Conservation (phyloP, 352 stramenopile genomes). For the Phytophthora hibernalis region DNA sequence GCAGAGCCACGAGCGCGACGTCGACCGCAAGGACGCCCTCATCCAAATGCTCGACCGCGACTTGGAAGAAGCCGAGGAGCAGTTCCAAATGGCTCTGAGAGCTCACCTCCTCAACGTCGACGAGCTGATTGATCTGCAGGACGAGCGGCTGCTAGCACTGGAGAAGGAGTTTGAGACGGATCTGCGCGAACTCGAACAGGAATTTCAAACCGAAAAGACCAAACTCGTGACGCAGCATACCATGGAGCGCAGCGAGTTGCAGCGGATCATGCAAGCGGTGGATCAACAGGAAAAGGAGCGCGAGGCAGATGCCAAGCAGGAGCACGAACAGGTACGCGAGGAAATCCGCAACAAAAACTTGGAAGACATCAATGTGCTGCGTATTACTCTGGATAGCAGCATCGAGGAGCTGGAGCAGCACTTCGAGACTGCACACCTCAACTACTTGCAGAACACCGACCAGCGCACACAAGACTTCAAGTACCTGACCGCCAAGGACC, state of each 20-base stretch:
- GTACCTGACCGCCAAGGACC: slow-evolving; percentile 93
- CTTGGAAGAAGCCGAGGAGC: slow-evolving; percentile 94
- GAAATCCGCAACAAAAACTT: slow-evolving; percentile 96
- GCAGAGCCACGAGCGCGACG: slow-evolving; percentile 96
- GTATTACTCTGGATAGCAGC: slow-evolving; percentile 93
- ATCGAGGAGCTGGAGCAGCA: slow-evolving; percentile 96
- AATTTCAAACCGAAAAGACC: slow-evolving; percentile 88
- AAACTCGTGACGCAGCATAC: slow-evolving; percentile 77
- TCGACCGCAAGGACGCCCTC: slow-evolving; percentile 95
- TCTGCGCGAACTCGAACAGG: slow-evolving; percentile 80
- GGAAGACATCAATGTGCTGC: slow-evolving; percentile 95
- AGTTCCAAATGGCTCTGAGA: slow-evolving; percentile 93
- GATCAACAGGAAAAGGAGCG: slow-evolving; percentile 87
- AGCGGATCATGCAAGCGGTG: slow-evolving; percentile 88
- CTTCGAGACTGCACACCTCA: slow-evolving; percentile 93
- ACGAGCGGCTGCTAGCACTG: slow-evolving; percentile 85
- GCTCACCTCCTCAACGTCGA: slow-evolving; percentile 93
- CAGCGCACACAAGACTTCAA: slow-evolving; percentile 95
- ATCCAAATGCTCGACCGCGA: slow-evolving; percentile 96
- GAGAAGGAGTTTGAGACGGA: slow-evolving; percentile 93
- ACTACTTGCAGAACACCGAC: slow-evolving; percentile 95
- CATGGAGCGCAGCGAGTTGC: slow-evolving; percentile 78
- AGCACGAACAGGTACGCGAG: slow-evolving; percentile 91
- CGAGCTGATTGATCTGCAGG: slow-evolving; percentile 92
- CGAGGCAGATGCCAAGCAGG: slow-evolving; percentile 73